A percentile compares a stretch with the other conserved stretches of the same genome.
These are phyloP conservation scores for Pyricularia sp. DNA, from an alignment of 2,329 filamentous ascomycete genomes.

Conservation along the genomic window DNA sequence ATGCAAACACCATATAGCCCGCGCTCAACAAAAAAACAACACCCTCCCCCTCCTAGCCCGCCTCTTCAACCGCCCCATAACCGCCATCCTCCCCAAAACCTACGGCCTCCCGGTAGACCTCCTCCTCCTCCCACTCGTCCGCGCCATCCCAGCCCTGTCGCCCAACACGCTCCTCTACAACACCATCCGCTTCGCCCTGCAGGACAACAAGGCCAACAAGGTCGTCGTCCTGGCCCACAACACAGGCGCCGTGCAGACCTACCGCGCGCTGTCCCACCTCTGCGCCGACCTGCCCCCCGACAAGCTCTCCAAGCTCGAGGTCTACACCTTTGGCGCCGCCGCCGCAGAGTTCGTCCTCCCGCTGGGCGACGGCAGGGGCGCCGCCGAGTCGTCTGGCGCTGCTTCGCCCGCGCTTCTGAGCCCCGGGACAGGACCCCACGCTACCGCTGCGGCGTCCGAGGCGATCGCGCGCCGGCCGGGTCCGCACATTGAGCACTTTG, in stretches of 20 bases:
- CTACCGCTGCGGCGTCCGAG: conserved; percentile 4
- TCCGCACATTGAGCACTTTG: conserved; percentile 26
- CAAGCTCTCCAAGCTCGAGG: conserved; percentile 27
- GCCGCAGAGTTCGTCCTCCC: conserved; percentile 27
- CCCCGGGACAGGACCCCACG: neutral
- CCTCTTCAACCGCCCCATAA: conserved; percentile 30
- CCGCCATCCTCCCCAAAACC: conserved; percentile 38
- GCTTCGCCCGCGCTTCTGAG: neutral
- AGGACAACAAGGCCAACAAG: conserved; percentile 21
- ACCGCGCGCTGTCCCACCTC: conserved; percentile 25
- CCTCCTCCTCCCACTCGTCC: conserved; percentile 15
- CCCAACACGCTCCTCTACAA: conserved; percentile 39
- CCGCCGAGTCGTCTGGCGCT: conserved; percentile 5
- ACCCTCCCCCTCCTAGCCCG: conserved; percentile 24
- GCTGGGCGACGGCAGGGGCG: conserved; percentile 14
- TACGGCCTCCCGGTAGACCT: conserved; percentile 45
- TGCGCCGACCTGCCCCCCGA: conserved; percentile 26
- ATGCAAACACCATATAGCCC: conserved; percentile 14
- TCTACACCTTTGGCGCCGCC: conserved; percentile 33
- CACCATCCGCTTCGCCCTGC: conserved; percentile 24
- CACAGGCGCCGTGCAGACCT: conserved; percentile 24
- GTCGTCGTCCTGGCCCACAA: conserved; percentile 31
- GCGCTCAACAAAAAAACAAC: conserved; percentile 17
- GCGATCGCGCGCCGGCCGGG: conserved; percentile 7
- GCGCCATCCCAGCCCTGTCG: conserved; percentile 22